These are phyloP conservation scores for Breynia disticha DNA, from an alignment of 441 rosid genomes.

Conservation along the genomic window DNA sequence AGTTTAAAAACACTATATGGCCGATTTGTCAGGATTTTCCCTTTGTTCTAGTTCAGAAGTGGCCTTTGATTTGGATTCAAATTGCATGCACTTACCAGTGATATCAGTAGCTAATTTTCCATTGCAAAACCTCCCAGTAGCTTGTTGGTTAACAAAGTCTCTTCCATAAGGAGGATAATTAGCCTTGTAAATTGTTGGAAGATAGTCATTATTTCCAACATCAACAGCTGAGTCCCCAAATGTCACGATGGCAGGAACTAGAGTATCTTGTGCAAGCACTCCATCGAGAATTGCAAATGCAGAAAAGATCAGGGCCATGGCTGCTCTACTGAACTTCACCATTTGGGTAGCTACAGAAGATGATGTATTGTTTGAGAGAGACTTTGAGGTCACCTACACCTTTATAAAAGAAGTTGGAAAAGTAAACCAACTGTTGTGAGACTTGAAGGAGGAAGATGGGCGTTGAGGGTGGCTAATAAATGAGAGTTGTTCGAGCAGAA, in stretches of 20 bases:
- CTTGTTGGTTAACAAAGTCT: slow-evolving; percentile 51
- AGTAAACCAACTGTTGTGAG: background rate
- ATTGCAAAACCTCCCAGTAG: slow-evolving; percentile 91
- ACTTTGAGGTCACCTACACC: too few relatives aligned
- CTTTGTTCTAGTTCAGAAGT: background rate
- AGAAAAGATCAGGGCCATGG: slow-evolving; percentile 16
- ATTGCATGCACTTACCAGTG: slow-evolving; percentile 44
- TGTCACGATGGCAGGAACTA: slow-evolving; percentile 62
- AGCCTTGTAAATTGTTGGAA: slow-evolving; percentile 66
- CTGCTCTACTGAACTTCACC: slow-evolving; percentile 1
- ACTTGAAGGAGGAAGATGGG: slow-evolving; percentile 19
- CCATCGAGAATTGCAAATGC: slow-evolving; percentile 9
- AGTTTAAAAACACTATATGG: background rate
- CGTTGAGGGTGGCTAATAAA: slow-evolving; percentile 30
- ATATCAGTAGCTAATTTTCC: slow-evolving; percentile 84
- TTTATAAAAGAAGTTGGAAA: too few relatives aligned
- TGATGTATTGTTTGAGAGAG: too few relatives aligned
- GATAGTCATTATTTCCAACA: slow-evolving; percentile 85
- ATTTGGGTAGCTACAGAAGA: slow-evolving; percentile 7
- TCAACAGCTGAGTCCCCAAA: slow-evolving; percentile 87
- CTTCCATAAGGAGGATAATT: slow-evolving; percentile 88
- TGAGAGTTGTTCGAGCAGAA: slow-evolving; percentile 23
- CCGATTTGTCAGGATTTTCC: background rate
- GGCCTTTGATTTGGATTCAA: too few relatives aligned
- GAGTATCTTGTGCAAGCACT: slow-evolving; percentile 40